Evolutionary conservation across 176 grass and related monocot genomes (phyloP).

Genomic region (Hordeum vulgare): DNA sequence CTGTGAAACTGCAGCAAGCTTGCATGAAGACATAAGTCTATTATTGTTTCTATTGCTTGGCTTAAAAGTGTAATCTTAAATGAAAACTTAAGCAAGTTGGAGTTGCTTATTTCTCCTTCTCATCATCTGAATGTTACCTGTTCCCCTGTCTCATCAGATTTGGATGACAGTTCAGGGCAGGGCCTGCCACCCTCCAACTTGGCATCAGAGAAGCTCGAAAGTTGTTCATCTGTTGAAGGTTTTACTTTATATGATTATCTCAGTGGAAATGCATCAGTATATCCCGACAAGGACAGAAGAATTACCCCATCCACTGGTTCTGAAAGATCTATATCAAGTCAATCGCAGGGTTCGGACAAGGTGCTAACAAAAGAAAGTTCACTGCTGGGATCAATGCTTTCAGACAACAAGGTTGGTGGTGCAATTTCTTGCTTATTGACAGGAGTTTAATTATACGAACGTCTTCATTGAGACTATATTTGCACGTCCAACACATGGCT

Average conservation of each 20-base stretch:
- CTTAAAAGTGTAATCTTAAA: background rate
- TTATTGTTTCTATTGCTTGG: background rate
- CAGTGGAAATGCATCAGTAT: background rate
- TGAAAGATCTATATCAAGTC: background rate
- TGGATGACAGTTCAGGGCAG: conserved; percentile 1
- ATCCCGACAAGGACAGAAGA: background rate
- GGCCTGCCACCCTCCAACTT: background rate
- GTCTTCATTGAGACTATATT: background rate
- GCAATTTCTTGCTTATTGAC: background rate
- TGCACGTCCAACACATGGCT: background rate
- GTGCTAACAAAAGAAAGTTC: background rate
- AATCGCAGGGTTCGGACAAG: background rate
- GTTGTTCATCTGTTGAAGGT: background rate
- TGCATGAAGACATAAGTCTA: background rate
- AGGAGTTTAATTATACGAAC: background rate
- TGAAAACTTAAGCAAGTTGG: background rate
- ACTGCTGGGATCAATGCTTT: conserved; percentile 2
- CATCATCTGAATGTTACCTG: conserved; percentile 6
- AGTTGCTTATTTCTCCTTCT: background rate
- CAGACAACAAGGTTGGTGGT: background rate
- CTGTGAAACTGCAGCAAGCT: background rate
- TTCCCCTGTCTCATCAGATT: background rate
- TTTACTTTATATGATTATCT: conserved; percentile 7
- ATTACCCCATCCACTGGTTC: background rate
- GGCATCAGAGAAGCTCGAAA: background rate